A percentile compares a stretch with the other conserved stretches of the same genome.
Evolutionary conservation across 2,329 filamentous ascomycete genomes (phyloP).

Genomic region (Penicillium sp.): DNA sequence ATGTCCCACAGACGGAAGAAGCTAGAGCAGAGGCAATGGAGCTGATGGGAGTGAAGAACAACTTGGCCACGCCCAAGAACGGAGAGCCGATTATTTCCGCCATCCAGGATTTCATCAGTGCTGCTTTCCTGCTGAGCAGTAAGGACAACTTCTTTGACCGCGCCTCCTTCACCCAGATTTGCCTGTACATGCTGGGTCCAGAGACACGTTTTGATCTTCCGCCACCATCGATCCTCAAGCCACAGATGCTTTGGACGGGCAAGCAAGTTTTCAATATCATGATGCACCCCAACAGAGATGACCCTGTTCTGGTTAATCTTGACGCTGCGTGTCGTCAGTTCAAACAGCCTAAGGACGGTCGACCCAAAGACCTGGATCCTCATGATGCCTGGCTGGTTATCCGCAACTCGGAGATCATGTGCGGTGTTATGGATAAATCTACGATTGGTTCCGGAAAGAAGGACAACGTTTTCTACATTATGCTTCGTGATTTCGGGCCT

Average conservation of each 20-base stretch:
- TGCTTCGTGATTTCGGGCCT: slow-evolving; percentile 89
- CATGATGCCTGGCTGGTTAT: slow-evolving; percentile 90
- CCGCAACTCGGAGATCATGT: slow-evolving; percentile 96
- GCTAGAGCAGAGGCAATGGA: slow-evolving; percentile 91
- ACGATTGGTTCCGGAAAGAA: slow-evolving; percentile 98
- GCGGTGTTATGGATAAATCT: slow-evolving; percentile 94
- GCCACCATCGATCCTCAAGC: slow-evolving; percentile 78
- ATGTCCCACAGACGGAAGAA: slow-evolving; percentile 96
- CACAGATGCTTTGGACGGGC: slow-evolving; percentile 85
- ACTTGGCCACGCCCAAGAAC: slow-evolving; percentile 91
- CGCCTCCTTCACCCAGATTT: slow-evolving; percentile 80
- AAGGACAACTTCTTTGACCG: slow-evolving; percentile 93
- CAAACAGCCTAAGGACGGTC: slow-evolving; percentile 38
- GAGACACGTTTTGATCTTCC: slow-evolving; percentile 75
- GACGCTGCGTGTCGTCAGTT: slow-evolving; percentile 86
- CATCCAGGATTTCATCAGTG: slow-evolving; percentile 99
- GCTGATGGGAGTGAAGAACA: slow-evolving; percentile 97
- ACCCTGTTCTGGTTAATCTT: slow-evolving; percentile 78
- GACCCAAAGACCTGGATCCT: slow-evolving; percentile 61
- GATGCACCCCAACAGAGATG: slow-evolving; percentile 82
- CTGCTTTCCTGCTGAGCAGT: slow-evolving; percentile 81
- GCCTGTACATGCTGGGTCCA: slow-evolving; percentile 87
- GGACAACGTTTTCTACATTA: slow-evolving; percentile 94
- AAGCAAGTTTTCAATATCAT: slow-evolving; percentile 94
- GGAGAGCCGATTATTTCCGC: slow-evolving; percentile 96